Conservation (phyloP, 202 grass and related monocot species). For the Thinopyrum obtusiflorum region DNA sequence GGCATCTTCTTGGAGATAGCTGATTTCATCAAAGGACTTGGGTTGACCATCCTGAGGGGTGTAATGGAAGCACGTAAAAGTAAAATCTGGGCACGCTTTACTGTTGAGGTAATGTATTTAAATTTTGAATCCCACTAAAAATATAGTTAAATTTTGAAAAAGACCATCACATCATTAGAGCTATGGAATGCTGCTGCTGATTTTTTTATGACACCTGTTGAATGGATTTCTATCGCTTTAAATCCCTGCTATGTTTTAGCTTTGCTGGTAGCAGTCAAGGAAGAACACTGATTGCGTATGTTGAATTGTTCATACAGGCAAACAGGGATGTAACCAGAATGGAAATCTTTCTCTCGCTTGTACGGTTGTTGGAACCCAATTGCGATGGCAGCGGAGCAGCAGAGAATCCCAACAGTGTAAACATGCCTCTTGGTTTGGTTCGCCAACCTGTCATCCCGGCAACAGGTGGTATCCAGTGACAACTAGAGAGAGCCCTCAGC, state of each 20-base stretch:
- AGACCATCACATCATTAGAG: not conserved
- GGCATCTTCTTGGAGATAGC: slow-evolving; percentile 98
- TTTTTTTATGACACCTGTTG: not conserved
- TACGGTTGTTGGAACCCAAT: slow-evolving; percentile 62
- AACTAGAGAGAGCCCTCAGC: slow-evolving; percentile 13
- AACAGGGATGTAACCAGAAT: slow-evolving; percentile 79
- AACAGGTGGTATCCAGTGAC: slow-evolving; percentile 59
- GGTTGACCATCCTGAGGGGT: slow-evolving; percentile 94
- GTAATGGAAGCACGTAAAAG: slow-evolving; percentile 88
- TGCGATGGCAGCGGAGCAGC: slow-evolving; percentile 37
- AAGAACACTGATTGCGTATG: not conserved
- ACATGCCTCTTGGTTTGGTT: slow-evolving; percentile 42
- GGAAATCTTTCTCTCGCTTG: slow-evolving; percentile 87
- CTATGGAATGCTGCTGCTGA: not conserved
- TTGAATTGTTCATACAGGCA: slow-evolving; percentile 48
- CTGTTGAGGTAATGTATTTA: slow-evolving; percentile 66
- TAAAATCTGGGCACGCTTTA: slow-evolving; percentile 94
- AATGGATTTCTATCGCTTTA: not conserved
- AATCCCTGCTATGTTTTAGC: not conserved
- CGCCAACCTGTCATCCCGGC: slow-evolving; percentile 63
- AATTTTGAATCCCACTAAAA: not conserved
- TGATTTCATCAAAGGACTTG: slow-evolving; percentile 84
- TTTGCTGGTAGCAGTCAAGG: not conserved
- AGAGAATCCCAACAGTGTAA: slow-evolving; percentile 48
- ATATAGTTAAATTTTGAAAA: not conserved